Evolutionary conservation across 257 asterid genomes (phyloP), one percentile per base, ranked within the genome.

Genomic region (Fraxinus quadrangulata): DNA sequence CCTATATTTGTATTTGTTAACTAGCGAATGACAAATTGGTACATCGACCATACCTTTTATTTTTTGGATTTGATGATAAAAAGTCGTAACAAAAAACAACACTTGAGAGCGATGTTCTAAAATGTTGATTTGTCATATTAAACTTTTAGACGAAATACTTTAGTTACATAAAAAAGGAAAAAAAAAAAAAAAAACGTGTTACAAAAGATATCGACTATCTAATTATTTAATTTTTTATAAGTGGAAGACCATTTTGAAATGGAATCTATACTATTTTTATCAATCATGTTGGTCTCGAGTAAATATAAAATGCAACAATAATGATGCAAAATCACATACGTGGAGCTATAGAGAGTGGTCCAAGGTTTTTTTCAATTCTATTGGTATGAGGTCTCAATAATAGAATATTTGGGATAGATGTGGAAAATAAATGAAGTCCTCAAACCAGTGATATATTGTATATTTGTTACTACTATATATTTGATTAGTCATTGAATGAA

Each of bases 331-430:
- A 65, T 67, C 73, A 9, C 63, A 34, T 76, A 84, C 87, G 79
- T 87, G 94, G 72, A 75, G 36, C 4, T 36, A 36, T 70, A 70
- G 39, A 30, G 75, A 84, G 75, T 88, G 88, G 94, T 39, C 39
- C 33, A 42, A 30, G 31, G 10, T 7, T 69, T 59, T 30, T 66
- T 63, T 26, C 36, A 23, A 63, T 51, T 51, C 63, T 51, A 51
- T 51, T 51, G 23, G 63, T 51, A 49, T 49, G 61, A 49, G 61
- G 21, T 49, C 61, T 16, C 23, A 49, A 16, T 63, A 79, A 34
- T 76, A 36, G 4, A 68, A 0, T 45, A 83, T 81, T 71, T 49
- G 69, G 73, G 72, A 70, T 24, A 51, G 49, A 67, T 71, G 72
- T 80, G 81, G 42, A 78, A 77, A 73, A 77, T 67, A 83, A 77